Percentiles rank a stretch among this genome's conserved stretches.
Evolutionary conservation across 177 flowering plant species (phyloP).

Genomic region (Vitis hybrid): DNA sequence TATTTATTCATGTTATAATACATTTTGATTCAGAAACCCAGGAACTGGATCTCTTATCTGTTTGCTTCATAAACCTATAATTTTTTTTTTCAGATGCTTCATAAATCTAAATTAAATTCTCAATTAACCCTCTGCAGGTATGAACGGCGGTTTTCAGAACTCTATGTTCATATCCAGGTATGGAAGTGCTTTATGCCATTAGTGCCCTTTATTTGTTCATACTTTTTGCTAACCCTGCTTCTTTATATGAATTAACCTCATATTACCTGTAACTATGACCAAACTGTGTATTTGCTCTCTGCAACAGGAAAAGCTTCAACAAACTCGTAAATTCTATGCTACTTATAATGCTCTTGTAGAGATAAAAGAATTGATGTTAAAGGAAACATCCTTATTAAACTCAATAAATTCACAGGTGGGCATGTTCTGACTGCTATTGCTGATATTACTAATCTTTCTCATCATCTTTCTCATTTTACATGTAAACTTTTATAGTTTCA

Average conservation of each 20-base stretch:
- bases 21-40: background rate
- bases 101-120: too few species aligned
- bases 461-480: background rate
- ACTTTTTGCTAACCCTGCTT: background rate
- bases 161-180: constrained; percentile 77
- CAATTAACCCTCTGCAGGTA: constrained; percentile 47
- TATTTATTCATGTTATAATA: background rate
- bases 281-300: background rate
- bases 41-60: background rate
- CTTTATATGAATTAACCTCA: background rate
- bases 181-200: background rate
- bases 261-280: background rate
- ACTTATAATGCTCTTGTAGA: constrained; percentile 89
- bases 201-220: background rate
- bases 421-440: constrained; percentile 5
- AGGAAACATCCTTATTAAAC: constrained; percentile 80
- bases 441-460: background rate
- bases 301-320: constrained; percentile 64
- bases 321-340: constrained; percentile 76
- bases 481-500: constrained; percentile 52
- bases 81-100: background rate
- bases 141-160: constrained; percentile 77
- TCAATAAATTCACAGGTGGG: constrained; percentile 82
- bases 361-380: constrained; percentile 79
- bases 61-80: background rate